Percentiles rank a stretch among this genome's conserved stretches.
phyloP scores from a whole-genome alignment of 2,329 filamentous ascomycete genomes.

The Venturia nashicola region DNA sequence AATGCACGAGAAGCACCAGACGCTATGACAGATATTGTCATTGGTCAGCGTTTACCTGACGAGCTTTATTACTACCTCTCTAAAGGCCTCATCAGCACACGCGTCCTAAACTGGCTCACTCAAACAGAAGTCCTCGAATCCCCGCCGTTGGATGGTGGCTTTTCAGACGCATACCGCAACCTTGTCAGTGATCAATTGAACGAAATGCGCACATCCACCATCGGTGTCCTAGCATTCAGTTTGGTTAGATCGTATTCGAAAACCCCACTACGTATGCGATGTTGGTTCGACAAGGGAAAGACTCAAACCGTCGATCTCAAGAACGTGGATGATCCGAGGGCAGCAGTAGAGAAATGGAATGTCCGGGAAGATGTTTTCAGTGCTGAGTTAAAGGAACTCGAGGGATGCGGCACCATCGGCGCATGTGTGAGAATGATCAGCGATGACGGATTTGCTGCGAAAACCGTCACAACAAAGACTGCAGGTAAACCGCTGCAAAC shows the following conservation, averaged over 20 bases:
- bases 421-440: not conserved
- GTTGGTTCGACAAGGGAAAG: slow-evolving; percentile 70
- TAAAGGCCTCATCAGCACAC: slow-evolving; percentile 65
- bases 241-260: slow-evolving; percentile 75
- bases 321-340: not conserved
- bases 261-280: slow-evolving; percentile 63
- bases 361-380: slow-evolving; percentile 1
- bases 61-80: slow-evolving; percentile 88
- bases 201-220: slow-evolving; percentile 60
- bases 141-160: slow-evolving; percentile 76
- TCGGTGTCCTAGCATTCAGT: slow-evolving; percentile 66
- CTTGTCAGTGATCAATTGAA: slow-evolving; percentile 65
- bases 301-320: not conserved
- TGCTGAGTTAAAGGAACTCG: not conserved
- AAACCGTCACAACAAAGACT: slow-evolving; percentile 49
- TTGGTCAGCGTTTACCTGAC: slow-evolving; percentile 78
- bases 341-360: slow-evolving; percentile 8
- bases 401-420: not conserved
- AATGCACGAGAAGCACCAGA: slow-evolving; percentile 68
- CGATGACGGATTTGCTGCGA: slow-evolving; percentile 25
- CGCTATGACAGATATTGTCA: slow-evolving; percentile 60
- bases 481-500: slow-evolving; percentile 38
- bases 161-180: slow-evolving; percentile 66
- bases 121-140: slow-evolving; percentile 65
- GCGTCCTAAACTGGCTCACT: slow-evolving; percentile 71